These are phyloP conservation scores for Juglanconis sp. DNA, from an alignment of 2,329 filamentous ascomycete genomes.

Conservation along the genomic window DNA sequence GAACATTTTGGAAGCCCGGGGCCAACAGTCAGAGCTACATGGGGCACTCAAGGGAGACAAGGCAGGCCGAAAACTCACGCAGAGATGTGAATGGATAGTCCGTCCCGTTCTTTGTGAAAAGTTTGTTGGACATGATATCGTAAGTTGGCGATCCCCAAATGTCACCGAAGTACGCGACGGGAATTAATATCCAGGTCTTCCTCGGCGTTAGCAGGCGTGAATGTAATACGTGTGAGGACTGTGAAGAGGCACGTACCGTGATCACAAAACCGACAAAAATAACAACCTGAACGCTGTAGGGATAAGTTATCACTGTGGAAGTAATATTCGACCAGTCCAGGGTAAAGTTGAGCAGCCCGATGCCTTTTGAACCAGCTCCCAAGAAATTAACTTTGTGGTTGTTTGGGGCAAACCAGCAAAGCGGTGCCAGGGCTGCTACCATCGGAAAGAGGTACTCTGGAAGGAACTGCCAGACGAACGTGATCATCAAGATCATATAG, in stretches of 20 bases:
- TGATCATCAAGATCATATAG: constrained; percentile 11
- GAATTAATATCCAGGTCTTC: constrained; percentile 23
- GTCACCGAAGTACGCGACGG: constrained; percentile 21
- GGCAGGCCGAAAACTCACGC: not conserved
- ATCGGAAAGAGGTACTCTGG: constrained; percentile 21
- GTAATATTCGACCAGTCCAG: constrained; percentile 24
- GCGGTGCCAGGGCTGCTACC: constrained; percentile 20
- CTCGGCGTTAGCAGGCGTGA: not conserved
- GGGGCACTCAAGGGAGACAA: not conserved
- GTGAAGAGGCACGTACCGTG: not conserved
- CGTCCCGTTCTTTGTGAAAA: constrained; percentile 21
- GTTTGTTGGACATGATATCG: constrained; percentile 21
- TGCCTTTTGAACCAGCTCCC: constrained; percentile 20
- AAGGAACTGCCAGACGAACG: constrained; percentile 21
- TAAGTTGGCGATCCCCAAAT: constrained; percentile 20
- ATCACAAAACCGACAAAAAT: constrained; percentile 20
- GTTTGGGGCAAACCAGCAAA: constrained; percentile 22
- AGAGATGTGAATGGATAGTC: constrained; percentile 15
- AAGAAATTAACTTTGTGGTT: constrained; percentile 23
- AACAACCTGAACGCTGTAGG: constrained; percentile 21
- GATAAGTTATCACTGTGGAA: constrained; percentile 21
- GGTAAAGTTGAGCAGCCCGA: constrained; percentile 21
- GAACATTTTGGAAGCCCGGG: not conserved
- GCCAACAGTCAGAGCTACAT: too few relatives aligned
- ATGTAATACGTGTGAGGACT: not conserved